Conservation (phyloP, 2,329 filamentous ascomycete species). For the Juglanconis sp. region DNA sequence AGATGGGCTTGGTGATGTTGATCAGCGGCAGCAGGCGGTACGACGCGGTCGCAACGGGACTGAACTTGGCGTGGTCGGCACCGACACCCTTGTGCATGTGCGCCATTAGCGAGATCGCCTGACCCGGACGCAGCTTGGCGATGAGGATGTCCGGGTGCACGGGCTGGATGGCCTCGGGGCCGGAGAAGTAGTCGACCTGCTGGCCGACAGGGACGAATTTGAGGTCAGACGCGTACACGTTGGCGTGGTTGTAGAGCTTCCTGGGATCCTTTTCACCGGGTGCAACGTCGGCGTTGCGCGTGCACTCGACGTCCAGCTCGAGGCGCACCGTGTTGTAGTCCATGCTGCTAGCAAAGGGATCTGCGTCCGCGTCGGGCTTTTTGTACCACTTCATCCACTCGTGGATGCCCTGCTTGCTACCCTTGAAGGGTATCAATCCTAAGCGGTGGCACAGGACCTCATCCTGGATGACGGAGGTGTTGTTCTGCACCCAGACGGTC, state of each 20-base stretch:
- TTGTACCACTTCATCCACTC: constrained; percentile 80
- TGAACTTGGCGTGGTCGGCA: constrained; percentile 94
- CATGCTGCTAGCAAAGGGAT: constrained; percentile 55
- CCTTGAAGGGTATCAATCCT: constrained; percentile 85
- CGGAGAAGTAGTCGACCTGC: constrained; percentile 67
- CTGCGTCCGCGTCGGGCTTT: constrained; percentile 63
- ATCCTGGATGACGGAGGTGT: constrained; percentile 96
- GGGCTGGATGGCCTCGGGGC: constrained; percentile 66
- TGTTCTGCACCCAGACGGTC: constrained; percentile 88
- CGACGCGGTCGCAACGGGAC: constrained; percentile 88
- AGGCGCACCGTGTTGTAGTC: constrained; percentile 89
- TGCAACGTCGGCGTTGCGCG: constrained; percentile 69
- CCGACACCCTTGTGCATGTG: constrained; percentile 95
- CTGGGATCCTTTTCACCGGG: constrained; percentile 74
- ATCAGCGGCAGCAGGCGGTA: constrained; percentile 91
- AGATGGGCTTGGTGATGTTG: constrained; percentile 75
- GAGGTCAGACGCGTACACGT: constrained; percentile 77
- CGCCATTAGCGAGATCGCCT: constrained; percentile 81
- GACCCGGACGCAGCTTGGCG: constrained; percentile 87
- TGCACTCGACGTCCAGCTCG: constrained; percentile 74
- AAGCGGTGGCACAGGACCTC: constrained; percentile 90
- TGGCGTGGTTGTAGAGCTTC: constrained; percentile 82
- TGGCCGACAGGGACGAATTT: constrained; percentile 72
- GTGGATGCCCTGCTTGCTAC: constrained; percentile 69
- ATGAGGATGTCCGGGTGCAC: constrained; percentile 91